Percentiles rank a stretch among this genome's conserved stretches.
Conservation (phyloP, 768 basidiomycete genomes). For the Leccinum aurantiacum region DNA sequence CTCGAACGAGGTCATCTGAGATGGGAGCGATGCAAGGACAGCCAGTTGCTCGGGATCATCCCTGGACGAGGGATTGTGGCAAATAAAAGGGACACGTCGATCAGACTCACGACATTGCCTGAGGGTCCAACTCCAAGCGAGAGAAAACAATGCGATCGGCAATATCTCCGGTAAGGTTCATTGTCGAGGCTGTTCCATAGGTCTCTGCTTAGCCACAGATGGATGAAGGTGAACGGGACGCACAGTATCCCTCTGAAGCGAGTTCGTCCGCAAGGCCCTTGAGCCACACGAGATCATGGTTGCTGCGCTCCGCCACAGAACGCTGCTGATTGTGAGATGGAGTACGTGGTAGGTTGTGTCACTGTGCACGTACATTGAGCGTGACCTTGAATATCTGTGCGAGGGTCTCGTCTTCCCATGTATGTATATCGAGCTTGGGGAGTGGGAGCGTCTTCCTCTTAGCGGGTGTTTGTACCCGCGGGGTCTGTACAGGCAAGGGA, state of each 20-base stretch:
- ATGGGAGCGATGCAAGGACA: conserved; percentile 74
- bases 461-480: conserved; percentile 31
- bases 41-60: conserved; percentile 75
- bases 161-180: conserved; percentile 54
- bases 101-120: conserved; percentile 61
- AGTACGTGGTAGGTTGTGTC: neutral
- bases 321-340: conserved; percentile 40
- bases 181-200: conserved; percentile 32
- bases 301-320: conserved; percentile 55
- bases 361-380: conserved; percentile 57
- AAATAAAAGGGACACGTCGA: conserved; percentile 4
- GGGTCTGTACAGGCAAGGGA: conserved; percentile 29
- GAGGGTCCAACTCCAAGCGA: conserved; percentile 76
- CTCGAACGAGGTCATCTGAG: conserved; percentile 80
- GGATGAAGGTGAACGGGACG: neutral
- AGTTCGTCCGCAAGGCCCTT: conserved; percentile 74
- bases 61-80: conserved; percentile 34
- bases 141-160: conserved; percentile 81
- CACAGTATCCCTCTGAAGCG: conserved; percentile 54
- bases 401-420: conserved; percentile 78
- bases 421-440: conserved; percentile 50
- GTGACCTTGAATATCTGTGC: conserved; percentile 73
- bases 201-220: neutral
- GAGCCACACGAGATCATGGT: conserved; percentile 79
- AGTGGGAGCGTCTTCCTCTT: conserved; percentile 49